Conservation (phyloP, 1,284 basidiomycete species). For the Cutaneotrichosporon mucoides region DNA sequence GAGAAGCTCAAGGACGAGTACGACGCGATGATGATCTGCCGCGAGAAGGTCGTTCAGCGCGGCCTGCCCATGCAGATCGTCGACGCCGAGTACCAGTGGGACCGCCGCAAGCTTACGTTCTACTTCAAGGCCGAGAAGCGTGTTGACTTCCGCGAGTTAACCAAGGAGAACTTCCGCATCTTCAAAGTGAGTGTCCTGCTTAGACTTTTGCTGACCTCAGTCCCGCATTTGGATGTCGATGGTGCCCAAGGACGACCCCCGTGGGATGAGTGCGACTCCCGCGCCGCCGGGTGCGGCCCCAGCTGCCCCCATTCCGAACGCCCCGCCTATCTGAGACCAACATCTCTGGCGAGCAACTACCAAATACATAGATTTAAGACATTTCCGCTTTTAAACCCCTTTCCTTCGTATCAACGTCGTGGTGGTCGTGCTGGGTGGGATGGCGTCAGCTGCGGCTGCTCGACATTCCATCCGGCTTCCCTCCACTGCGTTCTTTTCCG, state of each 20-base stretch:
- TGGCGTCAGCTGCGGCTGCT: too few relatives aligned
- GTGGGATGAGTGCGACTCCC: background rate
- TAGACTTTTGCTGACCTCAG: conserved; percentile 11
- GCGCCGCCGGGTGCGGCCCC: background rate
- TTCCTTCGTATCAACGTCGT: background rate
- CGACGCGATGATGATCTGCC: conserved; percentile 85
- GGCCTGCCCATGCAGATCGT: conserved; percentile 97
- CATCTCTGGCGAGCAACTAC: conserved; percentile 7
- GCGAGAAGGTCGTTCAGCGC: conserved; percentile 84
- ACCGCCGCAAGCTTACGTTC: conserved; percentile 94
- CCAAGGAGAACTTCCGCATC: conserved; percentile 47
- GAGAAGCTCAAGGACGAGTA: conserved; percentile 84
- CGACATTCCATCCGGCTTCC: too few relatives aligned
- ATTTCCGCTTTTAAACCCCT: conserved; percentile 1
- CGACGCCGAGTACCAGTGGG: conserved; percentile 98
- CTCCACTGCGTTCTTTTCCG: background rate
- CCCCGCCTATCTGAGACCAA: background rate
- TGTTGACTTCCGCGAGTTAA: conserved; percentile 92
- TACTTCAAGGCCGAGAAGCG: conserved; percentile 94
- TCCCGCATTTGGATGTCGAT: conserved; percentile 47
- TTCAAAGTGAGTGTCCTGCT: conserved; percentile 33
- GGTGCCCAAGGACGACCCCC: conserved; percentile 39
- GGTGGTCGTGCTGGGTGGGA: background rate
- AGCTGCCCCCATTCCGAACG: background rate
- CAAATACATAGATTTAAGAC: conserved; percentile 15